Evolutionary conservation across 2,329 filamentous ascomycete genomes (phyloP).

Genomic region (Stagonosporopsis vannaccii): DNA sequence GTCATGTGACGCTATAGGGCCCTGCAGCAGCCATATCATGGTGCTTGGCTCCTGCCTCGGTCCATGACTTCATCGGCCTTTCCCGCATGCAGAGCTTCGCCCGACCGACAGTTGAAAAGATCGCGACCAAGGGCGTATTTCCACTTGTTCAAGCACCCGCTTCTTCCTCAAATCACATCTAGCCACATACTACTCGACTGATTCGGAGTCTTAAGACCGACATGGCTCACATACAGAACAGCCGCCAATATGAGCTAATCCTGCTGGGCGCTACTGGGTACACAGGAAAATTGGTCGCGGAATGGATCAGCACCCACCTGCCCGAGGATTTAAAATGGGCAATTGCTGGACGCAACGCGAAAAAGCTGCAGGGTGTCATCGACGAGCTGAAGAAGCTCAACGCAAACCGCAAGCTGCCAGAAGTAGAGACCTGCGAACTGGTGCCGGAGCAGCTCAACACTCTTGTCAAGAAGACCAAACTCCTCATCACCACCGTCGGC

Average conservation of each 20-base stretch:
- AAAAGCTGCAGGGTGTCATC: constrained; percentile 75
- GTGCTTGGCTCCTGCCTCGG: constrained; percentile 26
- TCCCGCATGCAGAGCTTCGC: constrained; percentile 32
- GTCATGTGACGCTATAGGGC: constrained; percentile 6
- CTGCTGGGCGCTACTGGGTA: constrained; percentile 79
- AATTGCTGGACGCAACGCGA: constrained; percentile 79
- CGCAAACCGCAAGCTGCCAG: constrained; percentile 68
- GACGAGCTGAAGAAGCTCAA: constrained; percentile 71
- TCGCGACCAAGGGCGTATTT: constrained; percentile 22
- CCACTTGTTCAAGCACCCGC: constrained; percentile 14
- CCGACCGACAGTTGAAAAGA: constrained; percentile 28
- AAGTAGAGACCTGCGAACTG: constrained; percentile 52
- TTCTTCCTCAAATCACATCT: constrained; percentile 17
- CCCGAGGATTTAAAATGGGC: constrained; percentile 87
- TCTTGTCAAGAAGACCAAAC: constrained; percentile 62
- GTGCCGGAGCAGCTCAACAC: constrained; percentile 58
- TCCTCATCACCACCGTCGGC: constrained; percentile 68
- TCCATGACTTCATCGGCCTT: constrained; percentile 23
- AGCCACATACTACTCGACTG: constrained; percentile 7
- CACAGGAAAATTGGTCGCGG: constrained; percentile 78
- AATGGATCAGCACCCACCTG: constrained; percentile 74
- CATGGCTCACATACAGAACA: constrained; percentile 32
- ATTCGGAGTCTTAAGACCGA: constrained; percentile 11
- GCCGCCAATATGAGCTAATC: constrained; percentile 69
- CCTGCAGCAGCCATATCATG: constrained; percentile 5